Conservation (phyloP, 495 filamentous ascomycete species). For the Hapsidospora chrysogenum region DNA sequence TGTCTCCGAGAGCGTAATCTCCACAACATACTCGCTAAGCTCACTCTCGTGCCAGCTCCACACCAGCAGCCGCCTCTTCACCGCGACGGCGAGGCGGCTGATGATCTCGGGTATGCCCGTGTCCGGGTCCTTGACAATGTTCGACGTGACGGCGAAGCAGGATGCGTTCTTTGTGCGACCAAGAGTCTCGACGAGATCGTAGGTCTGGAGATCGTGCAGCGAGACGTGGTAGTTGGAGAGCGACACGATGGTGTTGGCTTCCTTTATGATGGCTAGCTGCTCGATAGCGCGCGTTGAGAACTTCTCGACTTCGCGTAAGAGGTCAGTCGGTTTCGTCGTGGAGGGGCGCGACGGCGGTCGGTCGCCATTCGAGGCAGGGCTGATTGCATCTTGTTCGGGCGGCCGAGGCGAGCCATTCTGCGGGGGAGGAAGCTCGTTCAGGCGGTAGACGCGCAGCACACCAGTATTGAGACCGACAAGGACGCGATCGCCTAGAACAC, state of each 20-base stretch:
- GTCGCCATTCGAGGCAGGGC: conserved; percentile 12
- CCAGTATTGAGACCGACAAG: conserved; percentile 85
- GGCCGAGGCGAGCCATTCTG: conserved; percentile 3
- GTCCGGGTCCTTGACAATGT: conserved; percentile 74
- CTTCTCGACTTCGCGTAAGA: conserved; percentile 80
- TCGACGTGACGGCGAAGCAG: conserved; percentile 81
- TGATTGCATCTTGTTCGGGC: conserved; percentile 15
- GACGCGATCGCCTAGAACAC: conserved; percentile 54
- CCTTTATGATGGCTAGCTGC: conserved; percentile 88
- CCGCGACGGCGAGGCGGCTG: conserved; percentile 73
- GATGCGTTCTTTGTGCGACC: conserved; percentile 70
- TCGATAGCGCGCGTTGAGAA: conserved; percentile 82
- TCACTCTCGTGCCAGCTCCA: conserved; percentile 97
- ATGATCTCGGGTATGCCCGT: conserved; percentile 84
- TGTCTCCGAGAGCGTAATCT: conserved; percentile 62
- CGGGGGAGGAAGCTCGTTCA: conserved; percentile 42
- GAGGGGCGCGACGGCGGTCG: conserved; percentile 2
- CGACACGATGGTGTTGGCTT: conserved; percentile 77
- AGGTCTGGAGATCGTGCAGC: conserved; percentile 75
- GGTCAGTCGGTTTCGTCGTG: conserved; percentile 50
- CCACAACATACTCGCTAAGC: conserved; percentile 50
- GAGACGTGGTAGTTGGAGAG: conserved; percentile 76
- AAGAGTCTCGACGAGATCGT: conserved; percentile 57
- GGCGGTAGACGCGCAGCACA: conserved; percentile 74
- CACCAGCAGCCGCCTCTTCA: conserved; percentile 75